These are phyloP conservation scores for Spinellus fusiger DNA, from an alignment of 192 early-diverging fungal species.

Conservation along the genomic window DNA sequence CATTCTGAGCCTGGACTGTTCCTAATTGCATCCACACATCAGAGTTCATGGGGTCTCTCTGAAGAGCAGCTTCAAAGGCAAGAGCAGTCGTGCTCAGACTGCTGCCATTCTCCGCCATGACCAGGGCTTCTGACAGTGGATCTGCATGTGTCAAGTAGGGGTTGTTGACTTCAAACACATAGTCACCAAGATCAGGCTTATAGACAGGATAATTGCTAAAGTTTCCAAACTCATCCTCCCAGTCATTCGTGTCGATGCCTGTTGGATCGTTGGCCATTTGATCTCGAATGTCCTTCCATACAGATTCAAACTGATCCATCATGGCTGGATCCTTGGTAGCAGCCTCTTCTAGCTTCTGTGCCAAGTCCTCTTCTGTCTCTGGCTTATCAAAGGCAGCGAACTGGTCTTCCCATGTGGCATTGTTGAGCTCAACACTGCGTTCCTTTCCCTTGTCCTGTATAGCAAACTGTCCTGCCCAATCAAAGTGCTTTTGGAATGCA, in stretches of 20 bases:
- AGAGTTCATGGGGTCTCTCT: constrained; percentile 71
- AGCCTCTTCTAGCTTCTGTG: constrained; percentile 33
- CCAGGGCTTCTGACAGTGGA: constrained; percentile 57
- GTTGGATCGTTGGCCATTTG: background rate
- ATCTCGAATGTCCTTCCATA: constrained; percentile 46
- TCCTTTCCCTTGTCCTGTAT: constrained; percentile 54
- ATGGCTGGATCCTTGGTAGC: constrained; percentile 28
- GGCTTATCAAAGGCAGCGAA: constrained; percentile 45
- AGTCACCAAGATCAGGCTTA: constrained; percentile 67
- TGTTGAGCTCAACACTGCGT: constrained; percentile 31
- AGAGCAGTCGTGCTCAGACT: constrained; percentile 83
- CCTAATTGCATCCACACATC: constrained; percentile 88
- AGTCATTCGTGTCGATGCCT: constrained; percentile 17
- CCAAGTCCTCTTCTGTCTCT: constrained; percentile 29
- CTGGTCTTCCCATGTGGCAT: constrained; percentile 53
- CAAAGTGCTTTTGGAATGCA: constrained; percentile 54
- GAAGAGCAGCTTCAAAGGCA: constrained; percentile 87
- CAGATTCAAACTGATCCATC: constrained; percentile 42
- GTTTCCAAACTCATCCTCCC: constrained; percentile 45
- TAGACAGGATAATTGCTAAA: constrained; percentile 32
- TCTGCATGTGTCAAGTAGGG: constrained; percentile 56
- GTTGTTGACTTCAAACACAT: constrained; percentile 79
- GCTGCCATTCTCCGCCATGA: constrained; percentile 45
- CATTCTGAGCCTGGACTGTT: constrained; percentile 93
- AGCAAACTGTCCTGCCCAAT: constrained; percentile 75